phyloP scores from a whole-genome alignment of 768 basidiomycete species.

The Pleurotus tuber-regium region DNA sequence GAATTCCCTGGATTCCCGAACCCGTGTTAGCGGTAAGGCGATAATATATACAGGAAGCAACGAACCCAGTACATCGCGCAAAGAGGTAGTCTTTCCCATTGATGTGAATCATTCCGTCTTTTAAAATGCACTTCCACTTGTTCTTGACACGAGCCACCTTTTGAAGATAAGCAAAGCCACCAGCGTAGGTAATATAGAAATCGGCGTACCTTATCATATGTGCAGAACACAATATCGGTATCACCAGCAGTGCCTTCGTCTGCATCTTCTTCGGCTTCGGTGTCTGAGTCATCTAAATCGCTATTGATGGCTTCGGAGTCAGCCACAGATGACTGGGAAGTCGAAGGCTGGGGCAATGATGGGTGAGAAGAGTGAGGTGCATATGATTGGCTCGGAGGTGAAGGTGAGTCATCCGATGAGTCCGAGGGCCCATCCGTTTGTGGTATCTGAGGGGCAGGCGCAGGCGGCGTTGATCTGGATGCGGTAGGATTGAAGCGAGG shows the following conservation, averaged over 20 bases:
- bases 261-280: constrained; percentile 79
- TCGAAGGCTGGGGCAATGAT: constrained; percentile 64
- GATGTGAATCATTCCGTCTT: constrained; percentile 96
- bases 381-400: constrained; percentile 62
- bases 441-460: constrained; percentile 50
- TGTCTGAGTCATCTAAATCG: constrained; percentile 94
- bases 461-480: constrained; percentile 13
- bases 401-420: constrained; percentile 64
- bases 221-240: constrained; percentile 94
- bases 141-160: constrained; percentile 99
- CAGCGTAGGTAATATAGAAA: neutral
- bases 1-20: constrained; percentile 32
- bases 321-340: constrained; percentile 31
- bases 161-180: neutral
- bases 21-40: neutral
- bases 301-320: constrained; percentile 92
- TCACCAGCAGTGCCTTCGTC: constrained; percentile 75
- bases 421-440: constrained; percentile 82
- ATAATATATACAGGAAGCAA: constrained; percentile 10
- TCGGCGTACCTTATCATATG: constrained; percentile 87
- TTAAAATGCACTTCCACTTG: constrained; percentile 98
- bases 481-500: neutral
- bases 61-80: constrained; percentile 93
- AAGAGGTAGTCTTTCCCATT: constrained; percentile 98
- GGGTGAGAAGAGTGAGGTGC: constrained; percentile 74